Conservation (phyloP, 1,284 basidiomycete genomes). For the Inonotus obliquus region DNA sequence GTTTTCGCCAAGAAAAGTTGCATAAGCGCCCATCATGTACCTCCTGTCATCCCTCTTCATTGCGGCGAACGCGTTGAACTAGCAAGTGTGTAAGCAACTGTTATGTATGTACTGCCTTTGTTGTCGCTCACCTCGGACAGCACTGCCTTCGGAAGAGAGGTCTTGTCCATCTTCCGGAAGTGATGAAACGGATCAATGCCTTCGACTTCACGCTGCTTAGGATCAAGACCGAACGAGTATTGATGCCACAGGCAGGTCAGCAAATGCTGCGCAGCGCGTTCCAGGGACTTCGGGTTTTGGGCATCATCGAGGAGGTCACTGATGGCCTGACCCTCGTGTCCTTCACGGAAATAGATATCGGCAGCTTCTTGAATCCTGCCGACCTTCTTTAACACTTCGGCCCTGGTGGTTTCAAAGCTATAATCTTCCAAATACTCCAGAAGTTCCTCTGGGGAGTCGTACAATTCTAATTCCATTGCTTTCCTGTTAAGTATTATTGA, state of each 20-base stretch:
- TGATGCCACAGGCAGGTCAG: slow-evolving; percentile 14
- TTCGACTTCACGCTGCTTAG: background rate
- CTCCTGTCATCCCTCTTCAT: slow-evolving; percentile 8
- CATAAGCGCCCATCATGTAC: background rate
- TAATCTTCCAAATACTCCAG: slow-evolving; percentile 55
- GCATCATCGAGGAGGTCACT: slow-evolving; percentile 38
- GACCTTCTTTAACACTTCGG: slow-evolving; percentile 42
- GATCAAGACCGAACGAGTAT: slow-evolving; percentile 11
- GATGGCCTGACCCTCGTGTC: slow-evolving; percentile 45
- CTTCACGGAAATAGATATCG: slow-evolving; percentile 47
- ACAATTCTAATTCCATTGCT: slow-evolving; percentile 38
- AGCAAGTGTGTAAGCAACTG: background rate
- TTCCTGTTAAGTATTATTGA: slow-evolving; percentile 32
- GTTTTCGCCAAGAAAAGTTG: background rate
- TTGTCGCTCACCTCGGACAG: slow-evolving; percentile 11
- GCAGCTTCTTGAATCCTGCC: slow-evolving; percentile 49
- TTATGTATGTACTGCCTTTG: background rate
- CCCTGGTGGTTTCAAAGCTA: slow-evolving; percentile 49
- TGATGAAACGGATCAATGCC: background rate
- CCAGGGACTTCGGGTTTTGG: slow-evolving; percentile 11
- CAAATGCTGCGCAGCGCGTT: slow-evolving; percentile 8
- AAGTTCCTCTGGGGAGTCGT: slow-evolving; percentile 46
- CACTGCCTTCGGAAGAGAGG: background rate
- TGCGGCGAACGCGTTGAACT: slow-evolving; percentile 13
- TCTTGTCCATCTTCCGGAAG: background rate